phyloP scores from a whole-genome alignment of 1,284 basidiomycete species.

The Earliella scabrosa region DNA sequence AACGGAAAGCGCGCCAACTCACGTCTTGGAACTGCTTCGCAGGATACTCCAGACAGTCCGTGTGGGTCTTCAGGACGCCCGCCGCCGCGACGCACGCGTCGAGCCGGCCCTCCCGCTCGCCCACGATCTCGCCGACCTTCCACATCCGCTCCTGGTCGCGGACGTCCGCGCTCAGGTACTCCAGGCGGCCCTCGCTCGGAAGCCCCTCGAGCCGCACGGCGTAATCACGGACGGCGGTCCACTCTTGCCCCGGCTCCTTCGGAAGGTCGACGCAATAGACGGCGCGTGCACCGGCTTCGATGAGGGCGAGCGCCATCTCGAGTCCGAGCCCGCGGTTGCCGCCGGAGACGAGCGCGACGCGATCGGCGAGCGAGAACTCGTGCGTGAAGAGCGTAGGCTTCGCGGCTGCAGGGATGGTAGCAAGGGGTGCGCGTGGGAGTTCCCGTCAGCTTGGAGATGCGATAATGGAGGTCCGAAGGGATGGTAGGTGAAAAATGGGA shows the following conservation, averaged over 20 bases:
- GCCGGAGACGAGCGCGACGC: conserved; percentile 79
- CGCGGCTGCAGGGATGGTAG: conserved; percentile 24
- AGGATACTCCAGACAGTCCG: conserved; percentile 73
- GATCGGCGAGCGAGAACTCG: conserved; percentile 77
- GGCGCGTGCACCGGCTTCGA: conserved; percentile 76
- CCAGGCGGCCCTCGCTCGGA: conserved; percentile 50
- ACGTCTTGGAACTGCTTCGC: conserved; percentile 73
- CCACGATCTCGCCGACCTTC: conserved; percentile 60
- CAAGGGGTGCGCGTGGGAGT: no score
- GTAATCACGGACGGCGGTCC: conserved; percentile 58
- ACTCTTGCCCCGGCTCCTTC: conserved; percentile 66
- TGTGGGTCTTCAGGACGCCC: conserved; percentile 53
- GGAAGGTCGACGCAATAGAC: conserved; percentile 83
- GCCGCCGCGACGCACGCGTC: conserved; percentile 81
- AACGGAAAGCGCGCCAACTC: conserved; percentile 9
- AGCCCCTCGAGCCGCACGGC: conserved; percentile 47
- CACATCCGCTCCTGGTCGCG: conserved; percentile 63
- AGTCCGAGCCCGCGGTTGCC: conserved; percentile 83
- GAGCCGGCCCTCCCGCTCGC: conserved; percentile 65
- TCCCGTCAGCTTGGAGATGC: no score
- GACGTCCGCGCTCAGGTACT: conserved; percentile 71
- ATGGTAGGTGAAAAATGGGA: no score
- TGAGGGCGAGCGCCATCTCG: conserved; percentile 78
- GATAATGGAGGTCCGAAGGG: no score
- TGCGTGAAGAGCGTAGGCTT: conserved; percentile 53